phyloP scores from a whole-genome alignment of 2,329 filamentous ascomycete genomes.

The Aspergillus niger region DNA sequence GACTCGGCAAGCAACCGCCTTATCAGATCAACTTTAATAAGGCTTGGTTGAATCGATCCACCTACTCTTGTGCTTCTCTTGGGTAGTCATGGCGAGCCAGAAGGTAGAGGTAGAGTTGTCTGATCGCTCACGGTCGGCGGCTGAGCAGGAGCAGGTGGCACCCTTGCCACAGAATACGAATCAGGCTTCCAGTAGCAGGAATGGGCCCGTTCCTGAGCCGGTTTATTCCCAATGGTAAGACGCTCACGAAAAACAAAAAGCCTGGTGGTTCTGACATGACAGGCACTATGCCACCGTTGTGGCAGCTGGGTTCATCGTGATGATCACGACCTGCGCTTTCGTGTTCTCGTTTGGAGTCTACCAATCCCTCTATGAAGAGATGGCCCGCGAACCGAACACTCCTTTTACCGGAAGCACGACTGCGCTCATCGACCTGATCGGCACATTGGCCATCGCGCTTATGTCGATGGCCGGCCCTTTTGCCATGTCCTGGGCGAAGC shows the following conservation, averaged over 20 bases:
- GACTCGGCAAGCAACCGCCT: not conserved
- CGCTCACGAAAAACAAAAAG: not conserved
- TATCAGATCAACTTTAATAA: slow-evolving; percentile 4
- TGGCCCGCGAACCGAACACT: slow-evolving; percentile 27
- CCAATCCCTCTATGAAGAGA: slow-evolving; percentile 43
- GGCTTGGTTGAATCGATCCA: not conserved
- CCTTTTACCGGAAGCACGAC: slow-evolving; percentile 40
- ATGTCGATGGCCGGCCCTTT: slow-evolving; percentile 44
- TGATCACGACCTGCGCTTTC: slow-evolving; percentile 42
- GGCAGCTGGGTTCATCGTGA: slow-evolving; percentile 31
- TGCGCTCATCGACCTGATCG: slow-evolving; percentile 43
- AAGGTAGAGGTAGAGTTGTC: not conserved
- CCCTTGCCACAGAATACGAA: not conserved
- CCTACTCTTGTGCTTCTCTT: no score
- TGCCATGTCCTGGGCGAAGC: slow-evolving; percentile 39
- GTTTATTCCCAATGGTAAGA: not conserved
- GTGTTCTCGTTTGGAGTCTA: slow-evolving; percentile 48
- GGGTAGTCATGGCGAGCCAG: not conserved
- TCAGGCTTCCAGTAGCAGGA: not conserved
- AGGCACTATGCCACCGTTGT: slow-evolving; percentile 22
- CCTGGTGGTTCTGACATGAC: not conserved
- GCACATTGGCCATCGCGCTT: slow-evolving; percentile 39
- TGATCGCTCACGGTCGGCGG: not conserved
- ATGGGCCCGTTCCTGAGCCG: not conserved
- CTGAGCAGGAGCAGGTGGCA: not conserved